Evolutionary conservation across 306 rosid genomes (phyloP), one percentile per base, ranked within the genome.

Genomic region (Delonix regia): DNA sequence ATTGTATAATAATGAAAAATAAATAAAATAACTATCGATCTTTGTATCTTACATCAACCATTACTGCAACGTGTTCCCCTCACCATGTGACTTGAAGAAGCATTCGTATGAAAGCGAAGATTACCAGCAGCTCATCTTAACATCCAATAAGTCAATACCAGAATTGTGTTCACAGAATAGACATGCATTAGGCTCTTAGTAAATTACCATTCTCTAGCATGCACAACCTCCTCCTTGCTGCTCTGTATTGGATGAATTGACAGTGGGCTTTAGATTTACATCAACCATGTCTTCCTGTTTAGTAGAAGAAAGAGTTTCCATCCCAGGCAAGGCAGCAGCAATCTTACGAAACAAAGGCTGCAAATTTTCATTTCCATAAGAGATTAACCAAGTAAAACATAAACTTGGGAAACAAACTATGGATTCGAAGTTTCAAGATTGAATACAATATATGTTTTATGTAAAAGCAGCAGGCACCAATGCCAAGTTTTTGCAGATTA

Each of bases 251-350:
- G 90, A 85, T 63, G 97, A 83, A 76, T 86, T 86, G 52, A 69
- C 84, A 0, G 90, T 66, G 7, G 97, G 82, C 74, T 82, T 89
- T 78, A 91, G 86, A 72, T 91, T 91, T 78, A 91, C 90, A 38
- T 91, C 97, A 18, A 93, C 94, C 96, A 90, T 91, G 71, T 92
- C 97, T 75, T 90, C 97, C 59, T 92, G 93, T 77, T 88, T 94
- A 19, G 97, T 76, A 56, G 98, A 90, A 57, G 96, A 89, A 68
- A 92, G 94, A 73, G 91, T 78, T 75, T 89, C 97, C 97, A 92
- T 94, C 84, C 98, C 97, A 9, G 97, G 98, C 90, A 94, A 84
- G 24, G 98, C 93, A 33, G 93, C 87, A 34, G 98, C 98, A 67
- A 92, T 94, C 87, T 94, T 90, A 25, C 97, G 93, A 79, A 90